Conservation (phyloP, 495 filamentous ascomycete genomes). For the Annulohypoxylon bovei region DNA sequence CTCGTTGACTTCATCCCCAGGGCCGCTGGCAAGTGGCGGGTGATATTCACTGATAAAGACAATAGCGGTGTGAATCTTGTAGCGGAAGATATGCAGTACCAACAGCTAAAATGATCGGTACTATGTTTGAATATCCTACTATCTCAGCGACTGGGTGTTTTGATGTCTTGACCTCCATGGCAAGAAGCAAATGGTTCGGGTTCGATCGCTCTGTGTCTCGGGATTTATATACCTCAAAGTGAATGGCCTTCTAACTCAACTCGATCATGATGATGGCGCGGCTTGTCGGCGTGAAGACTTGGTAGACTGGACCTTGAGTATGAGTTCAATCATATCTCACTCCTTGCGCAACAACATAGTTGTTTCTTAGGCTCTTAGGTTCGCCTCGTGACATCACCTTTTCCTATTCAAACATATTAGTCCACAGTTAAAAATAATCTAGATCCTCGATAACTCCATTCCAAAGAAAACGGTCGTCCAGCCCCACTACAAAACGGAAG, state of each 20-base stretch:
- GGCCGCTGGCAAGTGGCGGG: constrained; percentile 9
- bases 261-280: constrained; percentile 4
- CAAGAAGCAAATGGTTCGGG: neutral
- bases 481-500: too few relatives aligned
- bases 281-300: constrained; percentile 3
- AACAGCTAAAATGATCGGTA: constrained; percentile 1
- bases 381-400: neutral
- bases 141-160: constrained; percentile 1
- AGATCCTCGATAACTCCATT: too few relatives aligned
- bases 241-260: neutral
- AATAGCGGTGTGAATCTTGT: constrained; percentile 4
- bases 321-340: neutral
- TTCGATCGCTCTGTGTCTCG: neutral
- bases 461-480: too few relatives aligned
- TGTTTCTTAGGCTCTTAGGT: neutral
- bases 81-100: constrained; percentile 7
- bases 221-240: constrained; percentile 6
- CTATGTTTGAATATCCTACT: neutral
- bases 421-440: too few relatives aligned
- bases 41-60: constrained; percentile 10
- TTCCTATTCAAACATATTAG: too few relatives aligned
- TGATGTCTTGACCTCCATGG: constrained; percentile 2
- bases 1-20: constrained; percentile 8
- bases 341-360: neutral
- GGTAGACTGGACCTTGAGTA: constrained; percentile 6